These are phyloP conservation scores for Arabidopsis hybrid DNA, from an alignment of 441 rosid species.

Conservation along the genomic window DNA sequence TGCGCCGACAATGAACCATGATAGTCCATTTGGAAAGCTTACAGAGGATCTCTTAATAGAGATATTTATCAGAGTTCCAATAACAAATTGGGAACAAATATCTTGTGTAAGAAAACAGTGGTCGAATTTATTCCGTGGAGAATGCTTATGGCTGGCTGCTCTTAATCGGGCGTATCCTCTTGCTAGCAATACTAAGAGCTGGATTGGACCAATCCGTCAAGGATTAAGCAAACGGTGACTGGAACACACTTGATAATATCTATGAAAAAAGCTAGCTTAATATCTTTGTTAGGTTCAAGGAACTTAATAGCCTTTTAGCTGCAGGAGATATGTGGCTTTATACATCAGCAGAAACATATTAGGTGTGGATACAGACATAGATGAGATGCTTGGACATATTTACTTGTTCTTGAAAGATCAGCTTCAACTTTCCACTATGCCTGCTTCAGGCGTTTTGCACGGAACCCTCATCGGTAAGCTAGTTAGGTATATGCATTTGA, in stretches of 20 bases:
- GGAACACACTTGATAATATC: slow-evolving; percentile 10
- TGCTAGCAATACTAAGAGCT: slow-evolving; percentile 61
- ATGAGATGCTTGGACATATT: slow-evolving; percentile 82
- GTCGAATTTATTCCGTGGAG: slow-evolving; percentile 73
- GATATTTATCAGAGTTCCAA: slow-evolving; percentile 74
- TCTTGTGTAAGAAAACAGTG: slow-evolving; percentile 75
- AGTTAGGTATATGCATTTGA: neutral
- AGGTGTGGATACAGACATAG: slow-evolving; percentile 60
- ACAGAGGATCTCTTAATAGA: slow-evolving; percentile 81
- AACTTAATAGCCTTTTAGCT: slow-evolving; percentile 33
- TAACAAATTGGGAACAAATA: slow-evolving; percentile 64
- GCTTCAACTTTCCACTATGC: slow-evolving; percentile 66
- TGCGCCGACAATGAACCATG: slow-evolving; percentile 42
- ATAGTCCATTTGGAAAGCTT: slow-evolving; percentile 61
- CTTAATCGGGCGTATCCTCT: slow-evolving; percentile 59
- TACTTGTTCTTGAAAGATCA: slow-evolving; percentile 87
- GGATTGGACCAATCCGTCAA: slow-evolving; percentile 85
- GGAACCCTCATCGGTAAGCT: slow-evolving; percentile 82
- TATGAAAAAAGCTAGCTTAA: slow-evolving; percentile 1
- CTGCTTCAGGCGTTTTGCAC: slow-evolving; percentile 74
- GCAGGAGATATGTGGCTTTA: slow-evolving; percentile 83
- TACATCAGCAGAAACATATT: slow-evolving; percentile 66
- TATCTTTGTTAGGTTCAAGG: neutral
- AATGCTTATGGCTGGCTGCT: slow-evolving; percentile 90
- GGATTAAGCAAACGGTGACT: slow-evolving; percentile 71